phyloP scores from a whole-genome alignment of 768 basidiomycete genomes.

The Psilocybe cyanescens region DNA sequence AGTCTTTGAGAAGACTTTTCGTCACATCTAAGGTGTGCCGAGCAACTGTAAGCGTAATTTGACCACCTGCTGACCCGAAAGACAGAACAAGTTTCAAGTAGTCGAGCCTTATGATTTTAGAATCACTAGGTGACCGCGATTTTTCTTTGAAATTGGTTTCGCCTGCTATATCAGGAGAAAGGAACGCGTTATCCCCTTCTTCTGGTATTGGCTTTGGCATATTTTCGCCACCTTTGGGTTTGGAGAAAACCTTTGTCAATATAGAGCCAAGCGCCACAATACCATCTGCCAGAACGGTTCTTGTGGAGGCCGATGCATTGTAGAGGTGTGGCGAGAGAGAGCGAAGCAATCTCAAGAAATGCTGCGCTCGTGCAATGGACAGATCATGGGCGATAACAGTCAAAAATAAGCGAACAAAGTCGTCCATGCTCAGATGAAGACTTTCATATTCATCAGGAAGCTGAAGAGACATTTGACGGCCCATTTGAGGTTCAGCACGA shows the following conservation, averaged over 20 bases:
- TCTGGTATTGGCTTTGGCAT: constrained; percentile 26
- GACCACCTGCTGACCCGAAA: constrained; percentile 56
- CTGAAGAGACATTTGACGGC: constrained; percentile 43
- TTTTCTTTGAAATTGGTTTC: constrained; percentile 43
- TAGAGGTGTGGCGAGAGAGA: constrained; percentile 61
- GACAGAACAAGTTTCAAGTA: constrained; percentile 59
- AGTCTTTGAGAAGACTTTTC: constrained; percentile 59
- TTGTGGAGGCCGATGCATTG: constrained; percentile 53
- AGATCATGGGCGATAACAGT: constrained; percentile 83
- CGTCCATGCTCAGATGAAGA: constrained; percentile 57
- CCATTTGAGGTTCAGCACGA: constrained; percentile 44
- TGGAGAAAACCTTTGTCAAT: constrained; percentile 45
- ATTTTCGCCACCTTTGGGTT: constrained; percentile 48
- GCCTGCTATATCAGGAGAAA: constrained; percentile 28
- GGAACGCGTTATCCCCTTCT: constrained; percentile 30
- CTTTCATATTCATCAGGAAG: constrained; percentile 66
- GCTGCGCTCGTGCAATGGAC: constrained; percentile 65
- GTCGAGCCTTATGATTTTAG: constrained; percentile 63
- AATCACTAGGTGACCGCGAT: constrained; percentile 55
- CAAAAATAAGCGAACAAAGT: constrained; percentile 72
- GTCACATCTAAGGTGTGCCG: constrained; percentile 57
- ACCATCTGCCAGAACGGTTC: constrained; percentile 65
- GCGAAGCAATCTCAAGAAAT: constrained; percentile 68
- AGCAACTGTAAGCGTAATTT: constrained; percentile 41
- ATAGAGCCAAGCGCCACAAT: constrained; percentile 68